Evolutionary conservation across 176 grass and related monocot genomes (phyloP).

Genomic region (Tuctoria greenei): DNA sequence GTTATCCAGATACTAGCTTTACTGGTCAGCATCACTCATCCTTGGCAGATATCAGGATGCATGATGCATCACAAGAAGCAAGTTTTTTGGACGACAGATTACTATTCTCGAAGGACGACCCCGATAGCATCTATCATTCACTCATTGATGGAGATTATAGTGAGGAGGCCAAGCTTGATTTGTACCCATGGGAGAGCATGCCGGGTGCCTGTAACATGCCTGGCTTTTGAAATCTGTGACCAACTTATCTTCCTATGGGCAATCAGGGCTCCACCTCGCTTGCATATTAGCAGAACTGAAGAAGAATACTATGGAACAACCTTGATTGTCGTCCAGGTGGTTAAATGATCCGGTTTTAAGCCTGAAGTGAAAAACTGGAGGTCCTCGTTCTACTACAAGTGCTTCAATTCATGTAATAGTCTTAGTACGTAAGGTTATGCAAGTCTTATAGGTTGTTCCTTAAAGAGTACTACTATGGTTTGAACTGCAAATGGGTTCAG

Average conservation of each 20-base stretch:
- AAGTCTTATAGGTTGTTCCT: background rate
- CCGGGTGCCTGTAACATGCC: constrained; percentile 11
- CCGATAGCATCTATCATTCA: too few species aligned
- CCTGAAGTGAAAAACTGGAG: background rate
- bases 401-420: background rate
- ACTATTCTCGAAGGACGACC: too few species aligned
- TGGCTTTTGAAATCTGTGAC: constrained; percentile 9
- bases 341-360: background rate
- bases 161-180: background rate
- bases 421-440: background rate
- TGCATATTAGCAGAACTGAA: background rate
- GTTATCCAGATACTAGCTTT: background rate
- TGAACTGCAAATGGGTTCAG: constrained; percentile 3
- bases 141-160: background rate
- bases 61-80: constrained; percentile 27
- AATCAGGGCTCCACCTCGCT: background rate
- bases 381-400: background rate
- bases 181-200: constrained; percentile 37
- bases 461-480: background rate
- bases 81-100: background rate
- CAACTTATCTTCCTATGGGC: background rate
- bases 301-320: background rate
- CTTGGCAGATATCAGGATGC: background rate
- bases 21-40: background rate
- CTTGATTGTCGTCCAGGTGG: background rate